Base-by-base conservation (phyloP, 2,329 filamentous ascomycete species). In the Zymoseptoria tritici region DNA sequence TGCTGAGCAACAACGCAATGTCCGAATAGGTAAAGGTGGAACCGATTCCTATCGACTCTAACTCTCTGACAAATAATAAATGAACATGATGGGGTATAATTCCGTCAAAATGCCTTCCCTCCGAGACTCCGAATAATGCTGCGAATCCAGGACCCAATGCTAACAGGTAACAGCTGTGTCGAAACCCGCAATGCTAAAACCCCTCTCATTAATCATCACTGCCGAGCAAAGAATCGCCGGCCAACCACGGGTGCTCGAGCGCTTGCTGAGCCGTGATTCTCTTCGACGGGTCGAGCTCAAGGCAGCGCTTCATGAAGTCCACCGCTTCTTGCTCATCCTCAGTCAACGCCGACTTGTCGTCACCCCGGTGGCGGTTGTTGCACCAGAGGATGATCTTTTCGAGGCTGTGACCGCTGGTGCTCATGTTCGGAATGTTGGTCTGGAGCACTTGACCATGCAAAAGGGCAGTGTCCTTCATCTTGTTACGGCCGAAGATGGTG, bases 371-470 rank as follows among this genome's bases (percentile, higher is more conserved):
- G 21, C 85, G 85, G 61, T 89, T 90, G 24, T 91, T 96, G 70
- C 91, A 94, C 94, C 94, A 99, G 54, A 96, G 80, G 64, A 99
- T 87, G 67, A 99, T 94, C 77, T 96, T 94, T 75, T 96, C 91
- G 68, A 96, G 85, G 4, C 84, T 86, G 73, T 96, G 96, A 0
- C 94, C 94, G 51, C 85, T 84, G 65, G 89, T 85, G 51, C 90
- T 90, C 66, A 99, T 88, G 1, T 90, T 97, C 0, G 93, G 93
- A 59, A 99, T 91, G 61, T 85, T 96, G 0, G 90, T 94, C 75
- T 99, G 91, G 64, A 97, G 91, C 60, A 96, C 85, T 69, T 92
- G 90, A 1, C 94, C 94, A 71, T 99, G 94, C 55, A 96, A 79
- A 19, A 91, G 79, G 0, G 90, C 91, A 2, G 88, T 89, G 36